These are phyloP conservation scores for Penicillium coprophilum DNA, from an alignment of 495 filamentous ascomycete genomes.

Conservation along the genomic window DNA sequence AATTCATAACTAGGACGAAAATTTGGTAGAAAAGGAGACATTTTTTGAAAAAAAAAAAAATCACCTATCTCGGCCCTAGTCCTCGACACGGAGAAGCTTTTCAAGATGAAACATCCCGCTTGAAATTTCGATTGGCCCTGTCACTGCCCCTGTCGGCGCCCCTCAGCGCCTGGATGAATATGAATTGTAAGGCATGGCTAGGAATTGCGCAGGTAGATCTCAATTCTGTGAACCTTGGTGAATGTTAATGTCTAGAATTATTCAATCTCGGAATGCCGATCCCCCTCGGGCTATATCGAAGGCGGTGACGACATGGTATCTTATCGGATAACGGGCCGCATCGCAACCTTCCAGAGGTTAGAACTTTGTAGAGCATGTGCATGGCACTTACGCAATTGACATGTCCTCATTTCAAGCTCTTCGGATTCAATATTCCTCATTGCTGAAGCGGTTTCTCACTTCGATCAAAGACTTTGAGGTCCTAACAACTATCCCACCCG, in stretches of 20 bases:
- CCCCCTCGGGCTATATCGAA: neutral
- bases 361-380: neutral
- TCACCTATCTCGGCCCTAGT: neutral
- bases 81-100: conserved; percentile 17
- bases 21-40: neutral
- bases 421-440: conserved; percentile 36
- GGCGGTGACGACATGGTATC: neutral
- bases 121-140: neutral
- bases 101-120: conserved; percentile 13
- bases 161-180: neutral
- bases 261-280: neutral
- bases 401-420: conserved; percentile 43
- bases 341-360: neutral
- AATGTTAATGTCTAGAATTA: neutral
- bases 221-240: neutral
- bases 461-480: conserved; percentile 59
- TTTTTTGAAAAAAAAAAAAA: neutral
- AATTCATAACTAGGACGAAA: neutral
- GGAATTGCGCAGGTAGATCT: neutral
- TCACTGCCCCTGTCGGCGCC: neutral
- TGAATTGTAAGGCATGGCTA: neutral
- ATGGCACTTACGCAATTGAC: neutral
- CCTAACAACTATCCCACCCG: conserved; percentile 52
- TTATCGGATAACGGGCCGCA: conserved; percentile 4
- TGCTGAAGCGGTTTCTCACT: conserved; percentile 57